Base-by-base conservation (phyloP, 768 basidiomycete genomes). In the Tephrocybe sp. region DNA sequence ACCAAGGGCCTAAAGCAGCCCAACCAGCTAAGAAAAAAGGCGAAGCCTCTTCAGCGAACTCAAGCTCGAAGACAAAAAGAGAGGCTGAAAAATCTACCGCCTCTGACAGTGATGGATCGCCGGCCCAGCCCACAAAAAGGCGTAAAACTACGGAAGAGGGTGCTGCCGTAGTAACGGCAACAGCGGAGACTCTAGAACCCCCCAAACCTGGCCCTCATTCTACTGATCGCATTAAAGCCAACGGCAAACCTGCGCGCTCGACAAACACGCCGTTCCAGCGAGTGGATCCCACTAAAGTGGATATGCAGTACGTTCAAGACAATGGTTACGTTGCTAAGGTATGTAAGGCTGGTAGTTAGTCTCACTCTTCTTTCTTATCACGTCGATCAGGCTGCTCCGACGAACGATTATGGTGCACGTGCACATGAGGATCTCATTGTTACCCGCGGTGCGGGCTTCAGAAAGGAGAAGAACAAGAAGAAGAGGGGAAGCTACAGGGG, bases 401-500 rank as follows among this genome's bases (percentile, higher is more conserved):
- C 56, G 19, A 85, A 85, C 55, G 97, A 98, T 64, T 99, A 99
- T 59, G 96, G 96, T 16, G 85, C 83, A 26, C 79, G 77, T 48
- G 96, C 96, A 0, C 84, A 85, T 57, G 76, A 79, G 34, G 97
- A 98, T 68, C 73, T 99, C 54, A 87, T 96, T 55, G 89, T 94
- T 22, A 98, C 96, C 3, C 82, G 94, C 1, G 96, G 96, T 2
- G 87, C 90, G 42, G 92, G 92, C 2, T 99, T 99, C 76, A 80
- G 93, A 48, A 99, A 98, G 70, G 96, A 97, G 77, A 99, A 99
- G 72, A 98, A 97, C 73, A 99, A 98, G 82, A 98, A 98, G 74
- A 99, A 99, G 73, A 76, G 89, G 60, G 96, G 94, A 3, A 92
- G 87, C 54, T 98, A 98, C 69, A 81, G 82, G 39, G 94, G 96